Evolutionary conservation across 2,329 filamentous ascomycete genomes (phyloP).

Genomic region (Microsporum audouinii): DNA sequence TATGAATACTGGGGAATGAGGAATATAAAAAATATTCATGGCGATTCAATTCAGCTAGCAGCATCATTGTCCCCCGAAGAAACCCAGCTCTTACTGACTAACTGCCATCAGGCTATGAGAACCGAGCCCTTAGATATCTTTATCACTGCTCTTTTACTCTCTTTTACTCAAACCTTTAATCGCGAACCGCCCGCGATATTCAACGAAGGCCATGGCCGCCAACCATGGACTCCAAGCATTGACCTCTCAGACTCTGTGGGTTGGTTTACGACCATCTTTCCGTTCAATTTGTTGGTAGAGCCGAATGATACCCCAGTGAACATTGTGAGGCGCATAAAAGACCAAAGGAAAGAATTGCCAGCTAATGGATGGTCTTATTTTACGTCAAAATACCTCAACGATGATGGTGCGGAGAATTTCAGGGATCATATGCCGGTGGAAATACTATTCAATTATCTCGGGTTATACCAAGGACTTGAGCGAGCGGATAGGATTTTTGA

Average conservation of each 20-base stretch:
- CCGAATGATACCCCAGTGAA: constrained; percentile 17
- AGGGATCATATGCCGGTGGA: constrained; percentile 25
- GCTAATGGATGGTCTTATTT: constrained; percentile 26
- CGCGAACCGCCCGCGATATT: constrained; percentile 34
- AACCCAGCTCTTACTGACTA: constrained; percentile 20
- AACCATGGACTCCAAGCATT: constrained; percentile 33
- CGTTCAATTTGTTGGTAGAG: constrained; percentile 24
- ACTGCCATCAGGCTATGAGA: constrained; percentile 23
- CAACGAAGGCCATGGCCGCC: constrained; percentile 41
- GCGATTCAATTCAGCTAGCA: not conserved
- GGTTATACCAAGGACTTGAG: constrained; percentile 34
- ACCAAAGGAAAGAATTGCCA: constrained; percentile 25
- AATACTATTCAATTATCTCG: constrained; percentile 33
- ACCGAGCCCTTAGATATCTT: constrained; percentile 28
- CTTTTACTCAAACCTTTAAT: constrained; percentile 36
- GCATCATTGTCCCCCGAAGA: constrained; percentile 25
- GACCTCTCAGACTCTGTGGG: constrained; percentile 39
- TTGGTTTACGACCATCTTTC: constrained; percentile 41
- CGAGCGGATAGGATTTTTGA: constrained; percentile 34
- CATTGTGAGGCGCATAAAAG: constrained; percentile 28
- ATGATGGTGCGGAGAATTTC: constrained; percentile 20
- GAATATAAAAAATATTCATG: constrained; percentile 11
- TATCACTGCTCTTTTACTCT: constrained; percentile 29
- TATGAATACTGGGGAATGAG: constrained; percentile 29
- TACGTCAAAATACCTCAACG: constrained; percentile 20